Base-by-base conservation (phyloP, 75 land plant genomes). In the Cunninghamia lanceolata region DNA sequence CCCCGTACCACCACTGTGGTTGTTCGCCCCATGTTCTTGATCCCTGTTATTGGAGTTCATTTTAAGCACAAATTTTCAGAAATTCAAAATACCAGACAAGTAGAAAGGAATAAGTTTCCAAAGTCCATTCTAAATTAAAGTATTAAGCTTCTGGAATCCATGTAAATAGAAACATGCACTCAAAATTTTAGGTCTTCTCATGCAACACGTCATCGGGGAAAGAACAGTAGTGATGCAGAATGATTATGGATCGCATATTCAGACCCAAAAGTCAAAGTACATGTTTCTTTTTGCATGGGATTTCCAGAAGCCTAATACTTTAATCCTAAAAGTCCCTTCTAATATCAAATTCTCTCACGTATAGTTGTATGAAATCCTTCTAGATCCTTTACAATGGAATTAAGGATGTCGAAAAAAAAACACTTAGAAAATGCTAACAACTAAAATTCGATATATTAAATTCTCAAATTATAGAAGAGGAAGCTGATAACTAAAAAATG, bases 11-110 rank as follows among this genome's bases (percentile, higher is more conserved):
- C 88, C 56, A 97, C 95, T 17, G 96, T 91, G 2, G 93, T 84
- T 2, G 99, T 97, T 86, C 95, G 87, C 3, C 99, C 99, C 99
- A 97, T 97, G 83, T 95, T 92, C 94, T 93, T 96, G 50, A 97
- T 96, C 43, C 99, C 99, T 15, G 99, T 95, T 17, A 21, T 63
- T 25, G 8, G 28, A 9, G 30, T 25, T 25, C 9, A 85, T 76
- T 63, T 63, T 63, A 63, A 21, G 8, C 68, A 63, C 68, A 63
- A 56, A 2, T 63, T 63, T 63, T 63, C 28, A 63, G 68, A 63
- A 63, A 28, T 63, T 63, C 9, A 63, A 28, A 5, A 63, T 5
- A 21, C 30, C 68, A 25, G 30, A 25, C 59, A 54, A 63, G 53
- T 50, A 50, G 53, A 13, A 50, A 50, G 53, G 53, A 50, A 50